phyloP scores from a whole-genome alignment of 2,329 filamentous ascomycete species.

The Cladosporium sp. region DNA sequence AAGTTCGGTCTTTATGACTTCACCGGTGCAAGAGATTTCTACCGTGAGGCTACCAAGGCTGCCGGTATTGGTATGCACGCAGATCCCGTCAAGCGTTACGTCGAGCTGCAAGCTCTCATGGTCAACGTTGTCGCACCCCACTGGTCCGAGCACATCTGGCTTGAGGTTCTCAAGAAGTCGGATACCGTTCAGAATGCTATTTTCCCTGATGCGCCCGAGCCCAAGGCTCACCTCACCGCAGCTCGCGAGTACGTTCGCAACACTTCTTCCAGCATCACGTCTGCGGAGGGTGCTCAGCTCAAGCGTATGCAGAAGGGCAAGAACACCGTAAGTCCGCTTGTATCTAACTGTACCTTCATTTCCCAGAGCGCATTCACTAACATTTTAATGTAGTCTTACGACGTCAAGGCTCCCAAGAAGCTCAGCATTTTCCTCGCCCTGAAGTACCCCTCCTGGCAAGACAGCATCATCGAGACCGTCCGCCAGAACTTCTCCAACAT shows the following conservation, averaged over 20 bases:
- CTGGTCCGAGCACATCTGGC: constrained; percentile 91
- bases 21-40: constrained; percentile 79
- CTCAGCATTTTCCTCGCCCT: constrained; percentile 78
- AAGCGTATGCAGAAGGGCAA: constrained; percentile 96
- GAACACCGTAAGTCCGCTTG: constrained; percentile 41
- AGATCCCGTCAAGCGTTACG: constrained; percentile 70
- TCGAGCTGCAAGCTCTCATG: constrained; percentile 79
- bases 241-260: constrained; percentile 74
- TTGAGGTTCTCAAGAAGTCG: constrained; percentile 74
- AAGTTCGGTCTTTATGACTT: constrained; percentile 85
- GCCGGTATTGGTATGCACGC: constrained; percentile 81
- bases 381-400: constrained; percentile 50
- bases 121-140: constrained; percentile 82
- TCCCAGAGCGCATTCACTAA: background rate
- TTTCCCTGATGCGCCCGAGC: constrained; percentile 64
- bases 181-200: constrained; percentile 71
- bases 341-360: too few species aligned
- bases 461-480: constrained; percentile 78
- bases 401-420: constrained; percentile 87
- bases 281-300: constrained; percentile 71
- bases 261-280: constrained; percentile 72
- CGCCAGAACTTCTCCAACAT: constrained; percentile 61
- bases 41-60: constrained; percentile 73
- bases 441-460: constrained; percentile 83
- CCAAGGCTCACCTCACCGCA: constrained; percentile 63